Conservation (phyloP, 2,329 filamentous ascomycete species). For the Tolypocladium amazonense region DNA sequence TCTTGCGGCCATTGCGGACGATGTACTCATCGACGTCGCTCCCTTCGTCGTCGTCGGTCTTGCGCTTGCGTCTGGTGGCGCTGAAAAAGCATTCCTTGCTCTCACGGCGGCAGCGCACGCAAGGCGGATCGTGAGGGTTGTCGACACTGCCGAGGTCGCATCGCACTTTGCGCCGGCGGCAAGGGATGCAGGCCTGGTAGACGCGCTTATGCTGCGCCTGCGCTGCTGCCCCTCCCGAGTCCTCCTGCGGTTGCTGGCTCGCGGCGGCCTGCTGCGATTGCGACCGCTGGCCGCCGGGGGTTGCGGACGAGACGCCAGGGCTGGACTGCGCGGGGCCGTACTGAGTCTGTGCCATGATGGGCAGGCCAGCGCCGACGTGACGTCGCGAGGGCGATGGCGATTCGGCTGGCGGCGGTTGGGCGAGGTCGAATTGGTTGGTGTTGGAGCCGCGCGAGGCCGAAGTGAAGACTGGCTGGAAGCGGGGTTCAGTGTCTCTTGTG, state of each 20-base stretch:
- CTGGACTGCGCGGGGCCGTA: constrained; percentile 8
- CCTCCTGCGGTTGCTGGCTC: constrained; percentile 5
- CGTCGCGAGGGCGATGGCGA: constrained; percentile 4
- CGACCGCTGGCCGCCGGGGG: constrained; percentile 7
- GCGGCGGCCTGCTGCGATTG: constrained; percentile 8
- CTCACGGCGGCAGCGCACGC: constrained; percentile 85
- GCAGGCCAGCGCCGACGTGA: constrained; percentile 2
- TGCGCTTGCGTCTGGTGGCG: constrained; percentile 84
- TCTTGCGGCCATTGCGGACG: constrained; percentile 63
- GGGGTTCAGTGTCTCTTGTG: not conserved
- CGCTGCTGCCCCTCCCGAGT: not conserved
- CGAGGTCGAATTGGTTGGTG: constrained; percentile 12
- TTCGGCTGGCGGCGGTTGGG: constrained; percentile 26
- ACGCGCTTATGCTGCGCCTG: constrained; percentile 45
- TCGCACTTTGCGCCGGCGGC: constrained; percentile 50
- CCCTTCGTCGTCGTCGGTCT: constrained; percentile 50
- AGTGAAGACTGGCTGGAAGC: constrained; percentile 1
- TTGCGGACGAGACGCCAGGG: constrained; percentile 8
- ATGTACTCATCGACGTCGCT: constrained; percentile 55
- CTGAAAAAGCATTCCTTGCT: constrained; percentile 97
- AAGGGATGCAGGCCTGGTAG: constrained; percentile 54
- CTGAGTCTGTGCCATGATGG: constrained; percentile 10
- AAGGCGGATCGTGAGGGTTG: constrained; percentile 87
- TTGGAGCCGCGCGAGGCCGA: constrained; percentile 6
- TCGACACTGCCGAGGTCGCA: constrained; percentile 68